Conservation (phyloP, 169 alveolate genomes). For the Plasmodium gonderi region DNA sequence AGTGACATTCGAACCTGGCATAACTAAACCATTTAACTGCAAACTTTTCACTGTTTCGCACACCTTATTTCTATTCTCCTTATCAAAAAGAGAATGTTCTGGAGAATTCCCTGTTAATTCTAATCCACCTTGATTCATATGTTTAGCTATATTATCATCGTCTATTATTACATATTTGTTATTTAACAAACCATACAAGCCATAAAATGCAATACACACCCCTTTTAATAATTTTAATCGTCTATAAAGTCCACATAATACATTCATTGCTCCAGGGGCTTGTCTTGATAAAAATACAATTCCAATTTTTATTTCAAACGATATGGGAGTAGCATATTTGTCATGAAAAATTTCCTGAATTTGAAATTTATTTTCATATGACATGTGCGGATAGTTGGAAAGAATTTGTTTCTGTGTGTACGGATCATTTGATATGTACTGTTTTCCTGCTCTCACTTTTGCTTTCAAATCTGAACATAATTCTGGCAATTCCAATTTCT, state of each 20-base stretch:
- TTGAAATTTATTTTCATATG: constrained; percentile 75
- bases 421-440: constrained; percentile 87
- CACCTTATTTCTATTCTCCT: constrained; percentile 78
- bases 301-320: constrained; percentile 87
- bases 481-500: constrained; percentile 78
- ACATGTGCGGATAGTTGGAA: constrained; percentile 89
- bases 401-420: constrained; percentile 90
- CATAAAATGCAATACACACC: constrained; percentile 91
- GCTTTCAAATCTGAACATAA: constrained; percentile 79
- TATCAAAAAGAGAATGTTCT: constrained; percentile 80
- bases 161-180: constrained; percentile 91
- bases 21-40: constrained; percentile 94
- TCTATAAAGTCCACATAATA: constrained; percentile 95
- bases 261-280: constrained; percentile 98
- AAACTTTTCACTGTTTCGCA: constrained; percentile 86
- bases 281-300: constrained; percentile 95
- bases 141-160: constrained; percentile 90
- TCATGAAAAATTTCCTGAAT: constrained; percentile 81
- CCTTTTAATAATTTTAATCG: constrained; percentile 86
- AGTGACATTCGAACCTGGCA: constrained; percentile 97
- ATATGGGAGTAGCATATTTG: constrained; percentile 55
- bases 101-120: constrained; percentile 93
- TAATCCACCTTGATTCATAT: constrained; percentile 96
- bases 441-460: constrained; percentile 79
- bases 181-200: constrained; percentile 91